Evolutionary conservation across 139 green algal species (phyloP).

Genomic region (Coelastrella sp.): DNA sequence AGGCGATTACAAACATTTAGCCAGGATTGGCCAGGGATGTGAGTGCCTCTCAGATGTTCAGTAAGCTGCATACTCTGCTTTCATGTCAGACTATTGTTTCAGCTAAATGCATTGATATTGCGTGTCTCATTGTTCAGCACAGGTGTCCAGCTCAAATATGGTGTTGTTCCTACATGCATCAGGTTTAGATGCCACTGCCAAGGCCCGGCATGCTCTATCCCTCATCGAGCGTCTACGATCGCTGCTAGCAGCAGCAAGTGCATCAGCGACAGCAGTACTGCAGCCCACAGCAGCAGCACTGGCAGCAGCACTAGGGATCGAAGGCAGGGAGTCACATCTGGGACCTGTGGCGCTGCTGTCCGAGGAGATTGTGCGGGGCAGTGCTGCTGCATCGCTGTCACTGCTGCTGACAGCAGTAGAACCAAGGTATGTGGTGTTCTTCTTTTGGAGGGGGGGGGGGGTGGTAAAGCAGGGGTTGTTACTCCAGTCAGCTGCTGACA

Average conservation of each 20-base stretch:
- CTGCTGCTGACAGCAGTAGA: slow-evolving; percentile 76
- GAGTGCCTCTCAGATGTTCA: too few species aligned
- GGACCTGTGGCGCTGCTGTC: slow-evolving; percentile 55
- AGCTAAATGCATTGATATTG: too few species aligned
- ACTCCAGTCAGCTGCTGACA: too few species aligned
- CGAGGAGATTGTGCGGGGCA: slow-evolving; percentile 76
- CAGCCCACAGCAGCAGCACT: slow-evolving; percentile 66
- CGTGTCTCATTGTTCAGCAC: too few species aligned
- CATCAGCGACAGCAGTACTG: slow-evolving; percentile 66
- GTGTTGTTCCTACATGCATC: too few species aligned
- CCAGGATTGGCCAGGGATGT: too few species aligned
- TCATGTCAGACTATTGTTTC: too few species aligned
- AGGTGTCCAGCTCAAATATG: too few species aligned
- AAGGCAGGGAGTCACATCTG: background rate
- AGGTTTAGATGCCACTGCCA: background rate
- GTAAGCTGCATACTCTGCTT: too few species aligned
- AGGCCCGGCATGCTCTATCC: slow-evolving; percentile 66
- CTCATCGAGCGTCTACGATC: slow-evolving; percentile 77
- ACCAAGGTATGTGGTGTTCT: slow-evolving; percentile 48
- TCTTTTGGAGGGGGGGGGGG: background rate
- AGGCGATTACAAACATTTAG: too few species aligned
- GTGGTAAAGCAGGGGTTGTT: too few species aligned
- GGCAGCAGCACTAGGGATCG: slow-evolving; percentile 45
- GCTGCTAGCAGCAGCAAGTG: slow-evolving; percentile 50
- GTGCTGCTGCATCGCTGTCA: slow-evolving; percentile 71